Evolutionary conservation across 805 yeast genomes (phyloP).

Genomic region (Priceomyces carsonii): DNA sequence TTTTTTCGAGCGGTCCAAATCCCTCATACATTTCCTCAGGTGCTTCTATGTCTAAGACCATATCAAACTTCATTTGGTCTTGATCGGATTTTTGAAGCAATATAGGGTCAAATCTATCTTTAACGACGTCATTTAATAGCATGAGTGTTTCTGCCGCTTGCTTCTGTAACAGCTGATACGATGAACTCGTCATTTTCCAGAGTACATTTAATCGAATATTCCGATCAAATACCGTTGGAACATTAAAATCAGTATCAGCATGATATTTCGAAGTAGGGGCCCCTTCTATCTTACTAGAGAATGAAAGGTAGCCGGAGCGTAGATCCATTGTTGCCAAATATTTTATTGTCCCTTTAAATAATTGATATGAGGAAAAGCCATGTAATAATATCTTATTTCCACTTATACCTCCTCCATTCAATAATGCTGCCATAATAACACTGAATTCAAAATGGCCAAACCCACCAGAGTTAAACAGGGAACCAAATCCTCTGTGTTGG

Average conservation of each 20-base stretch:
- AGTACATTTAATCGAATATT: constrained; percentile 74
- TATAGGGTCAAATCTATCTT: constrained; percentile 78
- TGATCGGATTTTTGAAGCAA: constrained; percentile 62
- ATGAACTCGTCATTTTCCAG: constrained; percentile 74
- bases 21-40: constrained; percentile 40
- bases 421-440: constrained; percentile 72
- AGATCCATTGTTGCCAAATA: constrained; percentile 82
- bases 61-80: constrained; percentile 65
- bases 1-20: constrained; percentile 71
- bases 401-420: constrained; percentile 77
- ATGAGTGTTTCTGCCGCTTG: constrained; percentile 69
- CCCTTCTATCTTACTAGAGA: constrained; percentile 57
- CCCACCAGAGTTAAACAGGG: constrained; percentile 67
- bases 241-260: constrained; percentile 57
- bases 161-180: constrained; percentile 60
- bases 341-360: constrained; percentile 84
- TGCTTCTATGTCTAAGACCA: constrained; percentile 54
- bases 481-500: constrained; percentile 77
- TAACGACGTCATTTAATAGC: constrained; percentile 74
- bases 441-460: constrained; percentile 94
- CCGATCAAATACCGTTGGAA: constrained; percentile 77
- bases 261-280: constrained; percentile 44
- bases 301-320: constrained; percentile 64
- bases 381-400: constrained; percentile 77
- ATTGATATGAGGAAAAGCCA: constrained; percentile 91